These are phyloP conservation scores for Paramecium sonneborni DNA, from an alignment of 73 alveolate genomes.

Conservation along the genomic window DNA sequence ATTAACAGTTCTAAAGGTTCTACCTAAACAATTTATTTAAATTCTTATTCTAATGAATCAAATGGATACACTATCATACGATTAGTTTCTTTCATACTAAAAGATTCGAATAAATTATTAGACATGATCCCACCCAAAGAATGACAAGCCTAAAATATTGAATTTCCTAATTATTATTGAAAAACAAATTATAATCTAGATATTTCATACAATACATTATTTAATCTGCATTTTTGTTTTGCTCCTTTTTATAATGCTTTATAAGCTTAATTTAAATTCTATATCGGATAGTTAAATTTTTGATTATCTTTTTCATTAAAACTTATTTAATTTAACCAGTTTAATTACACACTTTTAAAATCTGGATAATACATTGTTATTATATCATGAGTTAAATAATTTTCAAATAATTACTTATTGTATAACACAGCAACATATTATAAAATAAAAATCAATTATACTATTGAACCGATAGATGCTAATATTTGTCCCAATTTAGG, in stretches of 20 bases:
- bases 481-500: constrained; percentile 21
- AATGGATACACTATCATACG: not conserved
- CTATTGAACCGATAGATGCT: constrained; percentile 24
- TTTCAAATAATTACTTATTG: not conserved
- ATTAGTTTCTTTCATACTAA: not conserved
- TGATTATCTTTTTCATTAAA: not conserved
- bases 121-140: not conserved
- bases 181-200: not conserved
- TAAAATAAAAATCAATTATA: not conserved
- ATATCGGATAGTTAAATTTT: not conserved
- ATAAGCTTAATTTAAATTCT: not conserved
- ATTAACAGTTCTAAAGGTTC: not conserved
- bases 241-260: not conserved
- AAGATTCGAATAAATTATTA: not conserved
- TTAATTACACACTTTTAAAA: not conserved
- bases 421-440: not conserved
- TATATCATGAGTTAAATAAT: not conserved
- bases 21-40: not conserved
- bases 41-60: not conserved
- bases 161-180: not conserved
- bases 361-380: not conserved
- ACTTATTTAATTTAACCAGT: not conserved
- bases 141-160: not conserved
- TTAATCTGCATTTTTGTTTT: not conserved
- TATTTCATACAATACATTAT: not conserved